phyloP scores from a whole-genome alignment of 495 filamentous ascomycete species.

The Podospora anserina region DNA sequence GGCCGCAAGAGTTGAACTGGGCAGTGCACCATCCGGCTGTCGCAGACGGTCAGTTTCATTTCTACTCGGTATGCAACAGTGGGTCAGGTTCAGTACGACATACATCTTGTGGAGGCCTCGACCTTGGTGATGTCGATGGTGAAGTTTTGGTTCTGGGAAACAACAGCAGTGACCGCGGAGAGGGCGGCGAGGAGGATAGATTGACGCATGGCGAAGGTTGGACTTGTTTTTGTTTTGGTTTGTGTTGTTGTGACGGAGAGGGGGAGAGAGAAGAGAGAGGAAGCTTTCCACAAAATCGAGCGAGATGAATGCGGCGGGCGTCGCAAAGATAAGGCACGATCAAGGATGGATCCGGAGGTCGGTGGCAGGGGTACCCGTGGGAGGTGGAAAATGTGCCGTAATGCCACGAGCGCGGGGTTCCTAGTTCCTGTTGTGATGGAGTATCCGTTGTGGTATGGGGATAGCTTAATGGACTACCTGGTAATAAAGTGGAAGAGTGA shows the following conservation, averaged over 20 bases:
- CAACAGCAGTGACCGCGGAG: slow-evolving; percentile 29
- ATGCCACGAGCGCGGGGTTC: slow-evolving; percentile 7
- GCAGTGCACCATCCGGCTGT: slow-evolving; percentile 36
- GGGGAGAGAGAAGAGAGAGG: slow-evolving; percentile 1
- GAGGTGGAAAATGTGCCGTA: not conserved
- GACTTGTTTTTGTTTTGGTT: not conserved
- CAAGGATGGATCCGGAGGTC: not conserved
- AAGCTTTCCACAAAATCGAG: not conserved
- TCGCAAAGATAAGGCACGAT: slow-evolving; percentile 1
- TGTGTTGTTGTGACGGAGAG: not conserved
- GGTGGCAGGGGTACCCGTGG: not conserved
- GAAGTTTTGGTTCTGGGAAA: slow-evolving; percentile 33
- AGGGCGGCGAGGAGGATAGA: slow-evolving; percentile 32
- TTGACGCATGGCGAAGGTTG: slow-evolving; percentile 31
- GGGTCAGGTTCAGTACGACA: slow-evolving; percentile 9
- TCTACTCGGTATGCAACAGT: not conserved
- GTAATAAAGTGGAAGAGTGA: not conserved
- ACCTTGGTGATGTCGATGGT: slow-evolving; percentile 31
- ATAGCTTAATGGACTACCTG: not conserved
- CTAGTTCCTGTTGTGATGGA: not conserved
- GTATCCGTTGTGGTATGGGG: not conserved
- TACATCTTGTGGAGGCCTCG: slow-evolving; percentile 21
- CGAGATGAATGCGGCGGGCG: not conserved
- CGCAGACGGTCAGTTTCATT: slow-evolving; percentile 1
- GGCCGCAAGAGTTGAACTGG: slow-evolving; percentile 36